Conservation (phyloP, 176 grass and related monocot genomes). For the Dendrocalamus sinicus region DNA sequence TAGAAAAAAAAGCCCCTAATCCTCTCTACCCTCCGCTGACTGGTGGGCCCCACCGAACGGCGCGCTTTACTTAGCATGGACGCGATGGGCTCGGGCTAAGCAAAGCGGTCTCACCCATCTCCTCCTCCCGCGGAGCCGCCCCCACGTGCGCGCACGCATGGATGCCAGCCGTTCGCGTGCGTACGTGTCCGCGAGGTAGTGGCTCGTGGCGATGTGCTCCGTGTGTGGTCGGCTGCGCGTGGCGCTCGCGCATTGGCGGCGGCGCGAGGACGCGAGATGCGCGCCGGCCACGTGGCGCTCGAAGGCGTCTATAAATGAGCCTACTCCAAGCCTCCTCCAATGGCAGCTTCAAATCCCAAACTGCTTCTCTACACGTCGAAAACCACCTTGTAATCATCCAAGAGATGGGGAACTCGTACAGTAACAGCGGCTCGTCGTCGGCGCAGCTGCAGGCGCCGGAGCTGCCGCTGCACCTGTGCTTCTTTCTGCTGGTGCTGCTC, state of each 20-base stretch:
- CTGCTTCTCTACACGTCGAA: not conserved
- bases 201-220: constrained; percentile 5
- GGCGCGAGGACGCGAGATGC: not conserved
- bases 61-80: constrained; percentile 46
- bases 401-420: constrained; percentile 48
- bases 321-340: not conserved
- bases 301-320: constrained; percentile 36
- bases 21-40: not conserved
- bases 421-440: not conserved
- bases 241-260: constrained; percentile 17
- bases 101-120: constrained; percentile 10
- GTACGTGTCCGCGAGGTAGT: constrained; percentile 5
- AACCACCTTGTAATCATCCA: not conserved
- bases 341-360: no score
- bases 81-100: constrained; percentile 38
- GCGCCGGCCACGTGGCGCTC: not conserved
- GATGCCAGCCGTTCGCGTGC: not conserved
- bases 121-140: constrained; percentile 40
- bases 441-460: constrained; percentile 33
- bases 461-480: constrained; percentile 64
- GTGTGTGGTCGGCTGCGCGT: constrained; percentile 38
- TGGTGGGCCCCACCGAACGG: not conserved
- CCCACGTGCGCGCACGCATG: constrained; percentile 48
- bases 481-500: constrained; percentile 67
- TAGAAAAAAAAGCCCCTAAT: not conserved